Percentiles rank a stretch among this genome's conserved stretches.
Conservation (phyloP, 345 rosid species). For the Angophora floribunda region DNA sequence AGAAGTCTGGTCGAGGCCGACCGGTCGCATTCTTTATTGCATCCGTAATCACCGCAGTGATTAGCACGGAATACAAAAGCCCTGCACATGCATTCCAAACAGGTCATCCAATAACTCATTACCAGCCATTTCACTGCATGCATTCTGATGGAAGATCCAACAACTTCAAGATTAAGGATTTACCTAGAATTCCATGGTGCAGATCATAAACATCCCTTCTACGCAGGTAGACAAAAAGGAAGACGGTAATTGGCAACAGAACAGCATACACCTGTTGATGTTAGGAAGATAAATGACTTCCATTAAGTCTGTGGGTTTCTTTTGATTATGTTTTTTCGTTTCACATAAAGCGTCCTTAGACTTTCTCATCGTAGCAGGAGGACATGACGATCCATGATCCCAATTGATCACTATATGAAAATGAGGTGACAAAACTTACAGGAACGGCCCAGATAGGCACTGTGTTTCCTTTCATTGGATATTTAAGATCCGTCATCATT, state of each 20-base stretch:
- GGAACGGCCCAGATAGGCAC: conserved; percentile 78
- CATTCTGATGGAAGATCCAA: neutral
- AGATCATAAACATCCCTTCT: conserved; percentile 70
- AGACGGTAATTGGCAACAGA: conserved; percentile 46
- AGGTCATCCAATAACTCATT: neutral
- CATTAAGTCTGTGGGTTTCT: neutral
- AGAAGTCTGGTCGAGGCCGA: conserved; percentile 88
- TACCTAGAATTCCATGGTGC: conserved; percentile 70
- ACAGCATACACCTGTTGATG: conserved; percentile 37
- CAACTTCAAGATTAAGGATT: neutral
- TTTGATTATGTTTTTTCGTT: neutral
- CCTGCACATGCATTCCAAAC: conserved; percentile 15
- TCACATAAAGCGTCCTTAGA: neutral
- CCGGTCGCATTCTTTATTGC: conserved; percentile 70
- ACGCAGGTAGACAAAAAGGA: conserved; percentile 33
- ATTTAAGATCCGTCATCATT: conserved; percentile 77
- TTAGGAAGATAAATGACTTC: neutral
- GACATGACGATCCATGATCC: neutral
- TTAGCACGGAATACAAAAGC: conserved; percentile 54
- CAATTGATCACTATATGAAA: neutral
- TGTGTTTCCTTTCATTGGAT: conserved; percentile 62
- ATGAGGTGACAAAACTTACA: conserved; percentile 14
- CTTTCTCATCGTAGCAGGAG: neutral
- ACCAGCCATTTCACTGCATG: neutral
- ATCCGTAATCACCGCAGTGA: conserved; percentile 71